A percentile compares a stretch with the other conserved stretches of the same genome.
Evolutionary conservation across 768 basidiomycete species (phyloP).

Genomic region (Galerina sulciceps): DNA sequence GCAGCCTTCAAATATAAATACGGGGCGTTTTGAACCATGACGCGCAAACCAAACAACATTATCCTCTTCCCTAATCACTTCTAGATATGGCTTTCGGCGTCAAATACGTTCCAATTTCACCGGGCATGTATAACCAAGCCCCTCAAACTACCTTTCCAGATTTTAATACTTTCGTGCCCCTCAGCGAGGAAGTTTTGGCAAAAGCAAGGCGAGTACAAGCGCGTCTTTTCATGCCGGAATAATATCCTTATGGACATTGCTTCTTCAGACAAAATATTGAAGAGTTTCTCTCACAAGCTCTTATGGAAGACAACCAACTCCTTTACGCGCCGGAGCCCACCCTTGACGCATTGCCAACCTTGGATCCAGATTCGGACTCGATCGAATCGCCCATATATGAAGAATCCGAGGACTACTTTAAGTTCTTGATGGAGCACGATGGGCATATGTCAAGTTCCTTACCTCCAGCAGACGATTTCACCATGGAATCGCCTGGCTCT

Average conservation of each 20-base stretch:
- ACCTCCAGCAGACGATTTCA: background rate
- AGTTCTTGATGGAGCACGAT: background rate
- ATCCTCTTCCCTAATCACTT: background rate
- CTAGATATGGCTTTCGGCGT: conserved; percentile 11
- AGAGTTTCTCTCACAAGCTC: background rate
- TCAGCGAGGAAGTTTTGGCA: background rate
- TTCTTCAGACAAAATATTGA: background rate
- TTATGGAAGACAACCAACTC: background rate
- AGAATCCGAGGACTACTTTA: background rate
- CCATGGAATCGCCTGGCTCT: background rate
- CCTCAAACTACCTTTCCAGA: conserved; percentile 4
- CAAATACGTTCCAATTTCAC: conserved; percentile 14
- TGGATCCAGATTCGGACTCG: background rate
- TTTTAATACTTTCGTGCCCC: background rate
- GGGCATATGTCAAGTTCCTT: background rate
- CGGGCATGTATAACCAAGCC: background rate
- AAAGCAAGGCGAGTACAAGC: background rate
- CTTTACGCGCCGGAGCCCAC: background rate
- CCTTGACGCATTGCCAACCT: background rate
- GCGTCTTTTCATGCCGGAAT: background rate
- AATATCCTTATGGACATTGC: background rate
- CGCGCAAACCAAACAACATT: background rate
- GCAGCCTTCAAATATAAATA: conserved; percentile 20
- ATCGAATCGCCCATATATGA: background rate
- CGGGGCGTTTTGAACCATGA: background rate